Base-by-base conservation (phyloP, 1,139 yeast genomes). In the Magnusiomyces ingens region DNA sequence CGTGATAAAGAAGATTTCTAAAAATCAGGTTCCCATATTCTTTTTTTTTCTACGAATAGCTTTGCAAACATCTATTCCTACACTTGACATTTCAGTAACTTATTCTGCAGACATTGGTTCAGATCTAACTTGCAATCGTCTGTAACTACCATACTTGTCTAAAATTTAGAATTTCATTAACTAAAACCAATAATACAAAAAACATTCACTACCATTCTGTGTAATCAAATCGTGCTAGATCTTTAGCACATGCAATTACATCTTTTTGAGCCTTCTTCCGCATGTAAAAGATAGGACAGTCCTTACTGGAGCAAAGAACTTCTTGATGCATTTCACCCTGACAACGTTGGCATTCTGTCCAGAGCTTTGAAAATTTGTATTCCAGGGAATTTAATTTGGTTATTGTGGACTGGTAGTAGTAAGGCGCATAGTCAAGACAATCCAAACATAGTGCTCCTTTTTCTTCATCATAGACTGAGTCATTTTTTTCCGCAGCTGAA, bases 291-390 rank as follows among this genome's bases (percentile, higher is more conserved):
- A 94, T 93, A 1, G 98, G 97, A 71, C 99, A 94, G 70, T 93
- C 98, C 62, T 90, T 90, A 62, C 93, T 89, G 0, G 96, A 85
- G 68, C 99, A 94, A 44, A 93, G 74, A 6, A 94, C 99, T 63
- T 93, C 98, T 69, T 90, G 97, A 64, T 93, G 97, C 56, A 94
- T 73, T 21, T 95, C 87, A 0, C 98, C 98, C 64, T 94, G 98
- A 68, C 99, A 94, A 59, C 98, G 76, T 71, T 94, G 99, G 67
- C 99, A 94, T 66, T 94, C 96, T 0, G 99, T 93, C 99, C 99
- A 94, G 57, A 94, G 73, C 59, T 95, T 75, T 1, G 96, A 84
- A 64, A 89, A 94, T 62, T 85, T 85, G 58, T 81, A 79, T 66
- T 94, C 96, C 59, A 93, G 71, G 50, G 81, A 82, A 64, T 89